Percentiles rank a stretch among this genome's conserved stretches.
These are phyloP conservation scores for Phyllosticta paracitricarpa DNA, from an alignment of 2,329 filamentous ascomycete genomes.

Conservation along the genomic window DNA sequence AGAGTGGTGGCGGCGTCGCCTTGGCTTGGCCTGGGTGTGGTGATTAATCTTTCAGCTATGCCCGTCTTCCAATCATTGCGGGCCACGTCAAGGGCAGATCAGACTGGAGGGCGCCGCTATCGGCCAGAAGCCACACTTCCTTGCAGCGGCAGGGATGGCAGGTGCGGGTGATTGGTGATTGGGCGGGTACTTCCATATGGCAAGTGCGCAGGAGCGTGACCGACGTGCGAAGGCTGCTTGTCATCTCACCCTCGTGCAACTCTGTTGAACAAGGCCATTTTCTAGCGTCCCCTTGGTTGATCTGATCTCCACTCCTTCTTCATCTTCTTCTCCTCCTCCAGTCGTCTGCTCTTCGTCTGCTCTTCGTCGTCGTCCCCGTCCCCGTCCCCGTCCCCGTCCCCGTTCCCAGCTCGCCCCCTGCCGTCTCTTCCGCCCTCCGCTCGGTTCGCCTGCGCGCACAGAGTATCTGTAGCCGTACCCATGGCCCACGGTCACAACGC, in stretches of 20 bases:
- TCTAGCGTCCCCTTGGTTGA: conserved; percentile 5
- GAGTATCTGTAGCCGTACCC: no score
- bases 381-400: no score
- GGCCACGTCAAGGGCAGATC: conserved; percentile 8
- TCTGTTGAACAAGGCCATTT: conserved; percentile 9
- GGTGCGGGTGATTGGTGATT: neutral
- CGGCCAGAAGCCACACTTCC: conserved; percentile 10
- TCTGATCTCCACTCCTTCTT: conserved; percentile 6
- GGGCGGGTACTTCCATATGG: conserved; percentile 1
- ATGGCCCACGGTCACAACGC: neutral
- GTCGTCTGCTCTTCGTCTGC: no score
- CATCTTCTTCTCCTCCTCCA: conserved; percentile 1
- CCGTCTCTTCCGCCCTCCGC: conserved; percentile 10
- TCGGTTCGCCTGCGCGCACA: neutral
- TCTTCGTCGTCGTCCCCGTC: no score
- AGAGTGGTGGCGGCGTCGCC: neutral
- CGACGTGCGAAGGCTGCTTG: conserved; percentile 4
- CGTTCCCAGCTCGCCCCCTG: neutral
- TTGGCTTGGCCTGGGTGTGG: neutral
- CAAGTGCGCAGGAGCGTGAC: conserved; percentile 7
- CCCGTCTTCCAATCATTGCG: conserved; percentile 9
- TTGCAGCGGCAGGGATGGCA: conserved; percentile 7
- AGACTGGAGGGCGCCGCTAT: conserved; percentile 6
- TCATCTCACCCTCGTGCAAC: conserved; percentile 11
- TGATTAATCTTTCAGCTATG: neutral